Conservation (phyloP, 768 basidiomycete species). For the Hericium coralloides region DNA sequence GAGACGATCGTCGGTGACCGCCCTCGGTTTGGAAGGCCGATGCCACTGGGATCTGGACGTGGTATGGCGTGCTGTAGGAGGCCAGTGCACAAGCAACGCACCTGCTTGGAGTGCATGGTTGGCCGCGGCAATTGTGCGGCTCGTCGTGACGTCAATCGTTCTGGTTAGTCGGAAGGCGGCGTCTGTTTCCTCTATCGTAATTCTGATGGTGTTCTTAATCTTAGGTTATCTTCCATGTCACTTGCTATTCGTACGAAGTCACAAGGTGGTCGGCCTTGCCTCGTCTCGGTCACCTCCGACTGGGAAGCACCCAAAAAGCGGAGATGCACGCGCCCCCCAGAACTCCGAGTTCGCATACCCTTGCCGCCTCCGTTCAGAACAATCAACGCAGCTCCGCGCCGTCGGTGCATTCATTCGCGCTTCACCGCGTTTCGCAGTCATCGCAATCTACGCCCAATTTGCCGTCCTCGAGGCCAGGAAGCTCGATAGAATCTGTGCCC, state of each 20-base stretch:
- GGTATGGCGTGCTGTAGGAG: conserved; percentile 43
- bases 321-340: not conserved
- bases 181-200: not conserved
- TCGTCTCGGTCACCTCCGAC: not conserved
- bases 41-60: conserved; percentile 61
- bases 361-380: not conserved
- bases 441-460: not conserved
- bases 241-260: not conserved
- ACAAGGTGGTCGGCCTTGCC: not conserved
- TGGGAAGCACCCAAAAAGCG: not conserved
- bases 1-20: conserved; percentile 31
- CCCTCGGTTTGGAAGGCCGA: conserved; percentile 31
- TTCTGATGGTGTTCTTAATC: not conserved
- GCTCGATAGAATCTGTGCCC: too few relatives aligned
- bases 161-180: conserved; percentile 35
- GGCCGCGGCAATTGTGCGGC: conserved; percentile 39
- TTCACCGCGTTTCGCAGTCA: not conserved
- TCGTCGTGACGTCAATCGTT: conserved; percentile 41
- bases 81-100: conserved; percentile 20
- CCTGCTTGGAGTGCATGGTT: conserved; percentile 48
- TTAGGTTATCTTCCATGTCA: conserved; percentile 1
- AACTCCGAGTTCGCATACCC: not conserved
- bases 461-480: not conserved
- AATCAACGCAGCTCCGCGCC: not conserved
- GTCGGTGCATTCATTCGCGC: not conserved